Evolutionary conservation across 352 stramenopile genomes (phyloP).

Genomic region (Pilasporangium apinafurcum): DNA sequence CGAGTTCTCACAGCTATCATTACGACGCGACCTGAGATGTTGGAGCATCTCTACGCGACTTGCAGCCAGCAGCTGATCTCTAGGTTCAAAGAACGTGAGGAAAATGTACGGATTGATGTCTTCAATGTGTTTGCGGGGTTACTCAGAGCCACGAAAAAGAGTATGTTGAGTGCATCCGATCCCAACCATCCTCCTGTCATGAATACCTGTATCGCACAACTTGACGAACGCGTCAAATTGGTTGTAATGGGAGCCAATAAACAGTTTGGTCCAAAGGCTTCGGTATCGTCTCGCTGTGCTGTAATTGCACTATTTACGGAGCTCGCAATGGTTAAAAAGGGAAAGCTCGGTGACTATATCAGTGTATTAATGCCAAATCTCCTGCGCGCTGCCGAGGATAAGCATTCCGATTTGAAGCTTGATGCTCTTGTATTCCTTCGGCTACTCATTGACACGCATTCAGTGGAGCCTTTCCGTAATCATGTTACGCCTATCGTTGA

Average conservation of each 20-base stretch:
- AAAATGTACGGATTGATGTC: slow-evolving; percentile 98
- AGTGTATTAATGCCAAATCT: slow-evolving; percentile 76
- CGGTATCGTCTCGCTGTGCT: slow-evolving; percentile 70
- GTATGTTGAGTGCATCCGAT: too few species aligned
- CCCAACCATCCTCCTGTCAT: slow-evolving; percentile 19
- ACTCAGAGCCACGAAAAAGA: slow-evolving; percentile 69
- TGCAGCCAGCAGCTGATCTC: slow-evolving; percentile 81
- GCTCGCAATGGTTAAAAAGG: slow-evolving; percentile 69
- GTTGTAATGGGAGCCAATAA: slow-evolving; percentile 77
- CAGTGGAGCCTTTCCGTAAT: slow-evolving; percentile 66
- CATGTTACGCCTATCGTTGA: slow-evolving; percentile 80
- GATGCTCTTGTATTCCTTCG: slow-evolving; percentile 93
- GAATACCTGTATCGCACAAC: slow-evolving; percentile 37
- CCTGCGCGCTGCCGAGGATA: slow-evolving; percentile 81
- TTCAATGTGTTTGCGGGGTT: slow-evolving; percentile 94
- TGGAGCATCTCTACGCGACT: slow-evolving; percentile 81
- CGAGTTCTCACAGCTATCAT: slow-evolving; percentile 93
- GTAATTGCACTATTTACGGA: slow-evolving; percentile 83
- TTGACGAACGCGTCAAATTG: slow-evolving; percentile 59
- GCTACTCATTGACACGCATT: slow-evolving; percentile 90
- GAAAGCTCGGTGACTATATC: slow-evolving; percentile 66
- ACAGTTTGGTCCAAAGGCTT: slow-evolving; percentile 72
- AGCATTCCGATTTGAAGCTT: slow-evolving; percentile 94
- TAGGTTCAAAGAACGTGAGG: slow-evolving; percentile 96
- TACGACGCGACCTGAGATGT: slow-evolving; percentile 76